Evolutionary conservation across 2,329 filamentous ascomycete genomes (phyloP).

Genomic region (Verticillium dahliae): DNA sequence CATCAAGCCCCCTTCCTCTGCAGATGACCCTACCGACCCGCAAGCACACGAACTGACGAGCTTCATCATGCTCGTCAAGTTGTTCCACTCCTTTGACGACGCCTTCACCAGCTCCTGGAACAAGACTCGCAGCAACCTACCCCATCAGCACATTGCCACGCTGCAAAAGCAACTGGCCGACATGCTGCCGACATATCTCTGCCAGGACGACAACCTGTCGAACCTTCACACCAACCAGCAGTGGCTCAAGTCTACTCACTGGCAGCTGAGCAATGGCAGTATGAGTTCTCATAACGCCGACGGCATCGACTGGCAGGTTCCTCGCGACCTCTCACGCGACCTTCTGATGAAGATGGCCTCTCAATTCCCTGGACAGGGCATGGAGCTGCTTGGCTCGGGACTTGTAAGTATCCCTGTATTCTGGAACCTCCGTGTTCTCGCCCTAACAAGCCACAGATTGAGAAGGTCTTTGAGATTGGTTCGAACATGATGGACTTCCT

Average conservation of each 20-base stretch:
- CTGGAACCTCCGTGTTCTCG: too few relatives aligned
- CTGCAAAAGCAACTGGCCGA: constrained; percentile 59
- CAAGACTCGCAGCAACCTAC: constrained; percentile 52
- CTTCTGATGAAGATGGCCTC: constrained; percentile 59
- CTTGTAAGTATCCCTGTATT: constrained; percentile 45
- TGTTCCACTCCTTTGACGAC: constrained; percentile 63
- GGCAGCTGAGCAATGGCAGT: constrained; percentile 54
- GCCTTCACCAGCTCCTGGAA: constrained; percentile 60
- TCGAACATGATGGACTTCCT: constrained; percentile 70
- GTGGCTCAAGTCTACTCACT: constrained; percentile 58
- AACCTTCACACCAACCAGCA: constrained; percentile 55
- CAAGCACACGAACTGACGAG: constrained; percentile 44
- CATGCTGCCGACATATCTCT: constrained; percentile 44
- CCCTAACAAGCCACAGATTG: constrained; percentile 42
- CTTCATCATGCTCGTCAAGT: constrained; percentile 53
- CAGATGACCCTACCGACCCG: constrained; percentile 53
- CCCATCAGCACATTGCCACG: constrained; percentile 46
- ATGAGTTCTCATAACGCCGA: constrained; percentile 41
- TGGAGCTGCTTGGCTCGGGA: constrained; percentile 69
- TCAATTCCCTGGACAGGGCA: constrained; percentile 63
- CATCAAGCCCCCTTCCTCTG: constrained; percentile 57
- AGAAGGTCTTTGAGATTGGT: constrained; percentile 74
- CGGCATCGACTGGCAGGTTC: constrained; percentile 55
- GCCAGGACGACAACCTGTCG: constrained; percentile 44
- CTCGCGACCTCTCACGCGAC: constrained; percentile 56